phyloP scores from a whole-genome alignment of 768 basidiomycete genomes.

The Tulasnella sp. region DNA sequence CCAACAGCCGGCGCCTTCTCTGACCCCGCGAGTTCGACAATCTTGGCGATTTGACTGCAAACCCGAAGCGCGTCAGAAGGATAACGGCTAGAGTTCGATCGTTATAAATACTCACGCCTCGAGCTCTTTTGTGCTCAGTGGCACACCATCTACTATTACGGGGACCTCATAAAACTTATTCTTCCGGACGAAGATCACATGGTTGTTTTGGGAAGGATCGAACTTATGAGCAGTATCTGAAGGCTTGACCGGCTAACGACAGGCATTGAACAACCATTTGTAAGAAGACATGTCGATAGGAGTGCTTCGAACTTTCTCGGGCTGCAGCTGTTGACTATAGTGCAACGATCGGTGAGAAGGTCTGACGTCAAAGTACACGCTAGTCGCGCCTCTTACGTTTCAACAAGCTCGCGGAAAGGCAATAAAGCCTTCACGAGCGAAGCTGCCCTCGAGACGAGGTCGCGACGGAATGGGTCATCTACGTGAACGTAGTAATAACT shows the following conservation, averaged over 20 bases:
- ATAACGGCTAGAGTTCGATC: constrained; percentile 70
- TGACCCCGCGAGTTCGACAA: constrained; percentile 61
- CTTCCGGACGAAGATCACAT: constrained; percentile 86
- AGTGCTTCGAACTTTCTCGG: constrained; percentile 72
- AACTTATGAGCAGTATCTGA: constrained; percentile 83
- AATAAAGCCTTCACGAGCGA: constrained; percentile 79
- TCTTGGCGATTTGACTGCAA: constrained; percentile 59
- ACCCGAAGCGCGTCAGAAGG: constrained; percentile 35
- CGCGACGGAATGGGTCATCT: constrained; percentile 53
- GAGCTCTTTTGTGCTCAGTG: constrained; percentile 76
- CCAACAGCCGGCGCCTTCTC: constrained; percentile 57
- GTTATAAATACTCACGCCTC: constrained; percentile 51
- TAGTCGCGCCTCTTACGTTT: constrained; percentile 53
- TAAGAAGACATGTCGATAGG: constrained; percentile 48
- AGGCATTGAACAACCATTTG: constrained; percentile 73
- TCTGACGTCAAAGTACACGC: neutral
- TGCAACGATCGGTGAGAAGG: neutral
- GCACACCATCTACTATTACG: constrained; percentile 61
- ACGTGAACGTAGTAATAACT: constrained; percentile 94
- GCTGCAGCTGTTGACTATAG: constrained; percentile 68
- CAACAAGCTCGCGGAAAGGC: constrained; percentile 77
- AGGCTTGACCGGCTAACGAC: constrained; percentile 79
- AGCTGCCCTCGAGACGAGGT: constrained; percentile 72
- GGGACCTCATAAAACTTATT: constrained; percentile 87
- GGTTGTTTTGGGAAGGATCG: constrained; percentile 67